Conservation (phyloP, 768 basidiomycete species). For the Boletus rubroflammeus region DNA sequence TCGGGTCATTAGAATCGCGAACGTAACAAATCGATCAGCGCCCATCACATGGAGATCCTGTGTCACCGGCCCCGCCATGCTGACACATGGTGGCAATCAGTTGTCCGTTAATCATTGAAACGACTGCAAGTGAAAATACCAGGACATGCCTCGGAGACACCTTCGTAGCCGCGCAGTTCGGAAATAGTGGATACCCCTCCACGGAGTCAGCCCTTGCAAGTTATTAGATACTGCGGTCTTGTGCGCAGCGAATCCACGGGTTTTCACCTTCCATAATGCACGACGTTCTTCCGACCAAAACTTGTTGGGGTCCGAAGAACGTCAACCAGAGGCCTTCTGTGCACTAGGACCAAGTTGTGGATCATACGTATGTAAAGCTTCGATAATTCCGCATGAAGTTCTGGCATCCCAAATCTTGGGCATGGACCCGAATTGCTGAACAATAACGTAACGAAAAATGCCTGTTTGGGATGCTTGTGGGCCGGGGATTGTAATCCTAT, state of each 20-base stretch:
- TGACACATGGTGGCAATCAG: conserved; percentile 6
- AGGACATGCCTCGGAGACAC: conserved; percentile 2
- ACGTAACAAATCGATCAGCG: conserved; percentile 9
- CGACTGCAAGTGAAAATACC: background rate
- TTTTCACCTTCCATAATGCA: background rate
- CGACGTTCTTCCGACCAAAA: background rate
- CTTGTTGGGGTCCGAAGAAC: background rate
- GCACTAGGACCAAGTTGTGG: background rate
- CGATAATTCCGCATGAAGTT: background rate
- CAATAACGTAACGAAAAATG: conserved; percentile 17
- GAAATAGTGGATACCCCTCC: conserved; percentile 1
- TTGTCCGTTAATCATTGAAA: conserved; percentile 7
- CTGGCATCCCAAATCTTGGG: background rate
- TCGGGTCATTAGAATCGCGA: background rate
- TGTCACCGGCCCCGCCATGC: conserved; percentile 15
- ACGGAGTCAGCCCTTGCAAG: background rate
- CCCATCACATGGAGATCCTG: conserved; percentile 10
- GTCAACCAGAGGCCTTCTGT: background rate
- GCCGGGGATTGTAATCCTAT: background rate
- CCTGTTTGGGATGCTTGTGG: background rate
- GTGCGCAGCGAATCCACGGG: background rate
- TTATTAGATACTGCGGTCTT: background rate
- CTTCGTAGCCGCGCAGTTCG: background rate
- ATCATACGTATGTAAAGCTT: background rate
- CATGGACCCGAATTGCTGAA: conserved; percentile 2